Conservation (phyloP, 345 rosid genomes). For the Raphanus sativus region DNA sequence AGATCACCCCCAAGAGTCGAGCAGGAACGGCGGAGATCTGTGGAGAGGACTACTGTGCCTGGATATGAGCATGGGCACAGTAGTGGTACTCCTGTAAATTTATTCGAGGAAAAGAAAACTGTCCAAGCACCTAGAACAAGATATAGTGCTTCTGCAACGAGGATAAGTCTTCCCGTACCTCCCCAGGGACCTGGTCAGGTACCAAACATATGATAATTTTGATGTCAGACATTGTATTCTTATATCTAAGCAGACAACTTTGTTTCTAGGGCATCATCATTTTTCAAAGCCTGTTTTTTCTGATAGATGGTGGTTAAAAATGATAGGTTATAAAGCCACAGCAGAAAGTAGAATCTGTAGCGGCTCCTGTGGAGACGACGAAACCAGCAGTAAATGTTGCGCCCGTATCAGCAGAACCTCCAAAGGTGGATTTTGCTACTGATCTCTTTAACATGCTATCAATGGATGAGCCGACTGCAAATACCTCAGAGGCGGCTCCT, state of each 20-base stretch:
- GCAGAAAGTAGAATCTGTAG: conserved; percentile 47
- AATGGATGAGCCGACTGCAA: conserved; percentile 64
- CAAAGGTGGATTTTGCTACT: conserved; percentile 74
- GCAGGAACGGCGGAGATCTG: conserved; percentile 62
- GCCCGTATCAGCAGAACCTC: conserved; percentile 47
- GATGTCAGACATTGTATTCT: conserved; percentile 1
- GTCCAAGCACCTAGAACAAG: conserved; percentile 51
- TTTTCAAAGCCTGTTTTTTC: background rate
- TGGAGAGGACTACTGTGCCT: conserved; percentile 55
- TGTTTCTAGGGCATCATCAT: background rate
- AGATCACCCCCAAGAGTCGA: conserved; percentile 59
- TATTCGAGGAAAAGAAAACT: conserved; percentile 59
- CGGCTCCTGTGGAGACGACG: conserved; percentile 45
- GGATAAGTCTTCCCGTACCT: conserved; percentile 65
- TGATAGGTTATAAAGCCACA: conserved; percentile 61
- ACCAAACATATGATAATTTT: conserved; percentile 3
- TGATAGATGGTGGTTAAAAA: conserved; percentile 29
- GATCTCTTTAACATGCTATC: conserved; percentile 93
- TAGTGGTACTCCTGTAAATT: conserved; percentile 57
- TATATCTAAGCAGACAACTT: background rate
- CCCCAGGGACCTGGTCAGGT: conserved; percentile 86
- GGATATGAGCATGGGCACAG: conserved; percentile 46
- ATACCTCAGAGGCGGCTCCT: conserved; percentile 58
- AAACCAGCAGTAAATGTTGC: conserved; percentile 46
- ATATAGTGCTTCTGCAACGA: conserved; percentile 46